Base-by-base conservation (phyloP, 2,329 filamentous ascomycete genomes). In the Penicillium griseofulvum region DNA sequence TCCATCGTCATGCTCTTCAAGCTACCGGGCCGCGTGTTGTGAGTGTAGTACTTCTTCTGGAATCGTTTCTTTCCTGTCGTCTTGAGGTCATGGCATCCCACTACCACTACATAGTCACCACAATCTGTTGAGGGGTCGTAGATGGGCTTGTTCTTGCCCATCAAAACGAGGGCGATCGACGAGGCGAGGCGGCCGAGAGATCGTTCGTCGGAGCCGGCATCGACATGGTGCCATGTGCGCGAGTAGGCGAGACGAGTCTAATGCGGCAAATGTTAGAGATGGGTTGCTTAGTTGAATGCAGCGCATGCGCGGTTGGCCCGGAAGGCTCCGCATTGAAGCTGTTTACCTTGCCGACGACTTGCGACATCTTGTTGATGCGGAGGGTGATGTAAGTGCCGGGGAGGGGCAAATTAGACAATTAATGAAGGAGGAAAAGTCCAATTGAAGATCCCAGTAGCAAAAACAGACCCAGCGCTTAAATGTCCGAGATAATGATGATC, bases 91-190 rank as follows among this genome's bases (percentile, higher is more conserved):
- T 88, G 84, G 80, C 94, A 97, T 74, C 91, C 87, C 36, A 90
- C 90, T 49, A 94, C 92, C 1, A 99, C 93, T 12, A 99, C 92
- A 76, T 99, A 99, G 84, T 99, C 94, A 66, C 94, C 94, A 82
- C 94, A 97, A 81, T 99, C 94, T 58, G 92, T 97, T 22, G 91
- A 96, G 1, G 94, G 94, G 77, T 97, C 90, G 79, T 87, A 99
- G 75, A 94, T 96, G 22, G 94, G 94, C 79, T 99, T 99, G 83
- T 99, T 89, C 82, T 99, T 99, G 78, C 94, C 94, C 92, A 97
- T 97, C 49, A 97, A 85, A 57, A 90, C 81, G 51, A 87, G 81
- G 59, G 92, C 93, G 74, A 97, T 96, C 60, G 88, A 86, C 50
- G 88, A 91, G 58, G 93, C 93, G 49, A 97, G 83, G 39, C 93